These are phyloP conservation scores for Colletotrichum navitas DNA, from an alignment of 2,329 filamentous ascomycete species.

Conservation along the genomic window DNA sequence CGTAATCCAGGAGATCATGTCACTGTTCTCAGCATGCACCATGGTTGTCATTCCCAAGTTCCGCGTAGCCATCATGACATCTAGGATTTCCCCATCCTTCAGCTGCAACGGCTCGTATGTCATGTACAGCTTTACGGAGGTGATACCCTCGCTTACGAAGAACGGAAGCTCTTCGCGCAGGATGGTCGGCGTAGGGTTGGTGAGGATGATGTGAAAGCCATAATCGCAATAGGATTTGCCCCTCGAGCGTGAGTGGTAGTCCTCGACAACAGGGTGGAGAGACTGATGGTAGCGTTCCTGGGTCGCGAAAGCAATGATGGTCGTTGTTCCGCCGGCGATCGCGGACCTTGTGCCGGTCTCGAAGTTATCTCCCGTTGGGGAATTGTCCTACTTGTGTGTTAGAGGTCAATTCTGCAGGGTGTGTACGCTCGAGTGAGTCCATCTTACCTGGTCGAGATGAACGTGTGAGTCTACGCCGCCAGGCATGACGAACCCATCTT, in stretches of 20 bases:
- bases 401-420: conserved; percentile 50
- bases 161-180: conserved; percentile 53
- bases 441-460: conserved; percentile 54
- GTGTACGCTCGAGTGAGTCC: conserved; percentile 26
- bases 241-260: conserved; percentile 60
- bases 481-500: conserved; percentile 44
- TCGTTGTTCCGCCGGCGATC: conserved; percentile 70
- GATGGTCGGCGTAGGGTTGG: conserved; percentile 57
- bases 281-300: conserved; percentile 61
- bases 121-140: conserved; percentile 66
- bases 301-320: conserved; percentile 68
- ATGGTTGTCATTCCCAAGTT: conserved; percentile 55
- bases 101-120: conserved; percentile 64
- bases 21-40: conserved; percentile 67
- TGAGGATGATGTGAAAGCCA: conserved; percentile 65
- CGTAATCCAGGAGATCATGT: conserved; percentile 67
- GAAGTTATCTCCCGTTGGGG: conserved; percentile 48
- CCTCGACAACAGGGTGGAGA: conserved; percentile 59
- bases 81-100: conserved; percentile 62
- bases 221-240: conserved; percentile 68
- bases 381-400: conserved; percentile 13
- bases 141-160: conserved; percentile 56
- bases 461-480: conserved; percentile 58
- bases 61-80: conserved; percentile 62
- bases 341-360: conserved; percentile 64